Evolutionary conservation across 176 grass and related monocot genomes (phyloP).

Genomic region (Urochloa ruziziensis): DNA sequence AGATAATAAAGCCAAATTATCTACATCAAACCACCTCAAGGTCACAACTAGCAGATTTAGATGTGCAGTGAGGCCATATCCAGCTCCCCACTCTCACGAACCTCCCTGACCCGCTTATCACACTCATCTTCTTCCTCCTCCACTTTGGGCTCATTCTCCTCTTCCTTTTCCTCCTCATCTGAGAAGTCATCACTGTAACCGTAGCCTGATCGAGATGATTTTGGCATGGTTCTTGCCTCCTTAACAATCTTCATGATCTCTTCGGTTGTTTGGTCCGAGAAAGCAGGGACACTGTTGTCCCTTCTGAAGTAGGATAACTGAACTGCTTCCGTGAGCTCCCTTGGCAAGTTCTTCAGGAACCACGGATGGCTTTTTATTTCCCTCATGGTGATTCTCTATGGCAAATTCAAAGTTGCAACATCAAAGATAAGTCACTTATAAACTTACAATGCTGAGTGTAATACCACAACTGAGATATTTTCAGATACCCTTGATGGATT

Average conservation of each 20-base stretch:
- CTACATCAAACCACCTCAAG: constrained; percentile 9
- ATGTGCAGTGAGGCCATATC: constrained; percentile 37
- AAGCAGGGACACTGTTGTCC: constrained; percentile 29
- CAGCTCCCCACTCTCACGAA: constrained; percentile 42
- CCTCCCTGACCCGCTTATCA: constrained; percentile 48
- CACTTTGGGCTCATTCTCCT: constrained; percentile 8
- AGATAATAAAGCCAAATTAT: constrained; percentile 31
- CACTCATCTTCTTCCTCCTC: constrained; percentile 53
- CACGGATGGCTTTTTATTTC: constrained; percentile 71
- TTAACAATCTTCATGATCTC: constrained; percentile 52
- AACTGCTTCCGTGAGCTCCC: constrained; percentile 48
- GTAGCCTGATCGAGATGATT: constrained; percentile 8
- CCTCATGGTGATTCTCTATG: constrained; percentile 60
- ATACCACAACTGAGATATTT: background rate
- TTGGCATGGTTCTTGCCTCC: constrained; percentile 42
- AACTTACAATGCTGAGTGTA: background rate
- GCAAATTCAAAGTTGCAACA: background rate
- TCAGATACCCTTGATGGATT: constrained; percentile 52
- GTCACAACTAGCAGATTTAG: constrained; percentile 12
- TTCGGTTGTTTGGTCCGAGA: constrained; percentile 39
- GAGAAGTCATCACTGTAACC: constrained; percentile 30
- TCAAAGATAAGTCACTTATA: background rate
- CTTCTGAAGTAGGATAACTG: constrained; percentile 50
- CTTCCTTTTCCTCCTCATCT: constrained; percentile 40
- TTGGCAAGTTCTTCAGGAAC: constrained; percentile 72